phyloP scores from a whole-genome alignment of 805 yeast species.

The Myxozyma melibiosi region DNA sequence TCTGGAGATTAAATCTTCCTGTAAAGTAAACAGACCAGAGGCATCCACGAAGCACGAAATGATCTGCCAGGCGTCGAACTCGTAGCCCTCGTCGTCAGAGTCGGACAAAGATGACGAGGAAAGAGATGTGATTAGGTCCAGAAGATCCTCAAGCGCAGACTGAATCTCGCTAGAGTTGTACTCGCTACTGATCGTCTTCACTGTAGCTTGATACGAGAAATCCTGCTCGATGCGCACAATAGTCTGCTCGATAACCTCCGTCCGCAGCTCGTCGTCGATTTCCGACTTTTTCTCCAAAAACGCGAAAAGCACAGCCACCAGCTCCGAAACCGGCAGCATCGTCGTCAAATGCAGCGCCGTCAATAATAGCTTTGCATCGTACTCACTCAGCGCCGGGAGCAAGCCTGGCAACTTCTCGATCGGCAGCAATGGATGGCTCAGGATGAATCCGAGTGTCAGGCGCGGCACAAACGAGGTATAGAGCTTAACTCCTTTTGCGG shows the following conservation, averaged over 20 bases:
- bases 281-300: neutral
- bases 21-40: conserved; percentile 25
- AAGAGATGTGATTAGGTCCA: neutral
- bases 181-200: neutral
- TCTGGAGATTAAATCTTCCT: neutral
- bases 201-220: conserved; percentile 19
- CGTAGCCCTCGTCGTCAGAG: neutral
- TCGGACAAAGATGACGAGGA: no score
- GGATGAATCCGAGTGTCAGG: conserved; percentile 64
- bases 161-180: conserved; percentile 11
- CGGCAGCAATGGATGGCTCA: conserved; percentile 90
- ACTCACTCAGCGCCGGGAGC: conserved; percentile 43
- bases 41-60: conserved; percentile 27
- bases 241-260: neutral
- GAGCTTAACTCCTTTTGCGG: conserved; percentile 36
- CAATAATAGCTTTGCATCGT: neutral
- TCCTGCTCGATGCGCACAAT: conserved; percentile 12
- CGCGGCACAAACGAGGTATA: conserved; percentile 48
- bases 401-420: conserved; percentile 56
- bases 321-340: conserved; percentile 1
- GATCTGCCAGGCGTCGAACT: conserved; percentile 18
- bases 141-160: conserved; percentile 2
- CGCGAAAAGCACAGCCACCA: conserved; percentile 1
- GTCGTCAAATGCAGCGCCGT: conserved; percentile 7
- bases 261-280: neutral